Base-by-base conservation (phyloP, 176 grass and related monocot genomes). In the Oryza nivara region DNA sequence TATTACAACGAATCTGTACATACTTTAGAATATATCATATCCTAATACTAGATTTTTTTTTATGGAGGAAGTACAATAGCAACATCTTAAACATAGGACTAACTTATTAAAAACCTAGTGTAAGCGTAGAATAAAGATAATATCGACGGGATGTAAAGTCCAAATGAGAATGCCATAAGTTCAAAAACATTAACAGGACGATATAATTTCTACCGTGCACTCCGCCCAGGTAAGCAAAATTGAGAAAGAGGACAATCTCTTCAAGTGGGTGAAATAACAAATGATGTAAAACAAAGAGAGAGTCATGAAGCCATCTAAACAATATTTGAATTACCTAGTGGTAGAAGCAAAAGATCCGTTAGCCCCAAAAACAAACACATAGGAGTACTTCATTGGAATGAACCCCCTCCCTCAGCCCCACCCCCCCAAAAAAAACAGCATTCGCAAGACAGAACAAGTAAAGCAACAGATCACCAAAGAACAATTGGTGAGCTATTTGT, bases 71-170 rank as follows among this genome's bases (percentile, higher is more conserved):
- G 30, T 32, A 67, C 66, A 41, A 48, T 43, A 67, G 17, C 26
- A 77, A 44, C 36, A 83, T 13, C 23, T 52, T 49, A 48, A 52
- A 49, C 58, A 60, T 60, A 1, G 9, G 19, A 60, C 17, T 8
- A 8, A 13, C 48, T 51, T 7, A 20, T 58, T 58, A 76, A 35
- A 49, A 81, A 19, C 45, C 23, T 23, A 75, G 11, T 20, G 1
- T 56, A 20, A 67, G 66, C 66, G 10, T 58, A 74, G 22, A 67
- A 76, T 67, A 68, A 76, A 52, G 25, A 54, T 17, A 43, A 19
- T 44, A 41, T 32, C 32, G 15, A 32, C 3, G 47, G 16, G n/a
- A 23, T 23, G n/a, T 10, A 4, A 61, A 26, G 32, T 68, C 3
- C 15, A 68, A 56, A 84, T 43, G n/a, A 26, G 43, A 5, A 77